Evolutionary conservation across 2,329 filamentous ascomycete species (phyloP), one percentile per base, ranked within the genome.

Genomic region (Mycosphaerella arachidis): DNA sequence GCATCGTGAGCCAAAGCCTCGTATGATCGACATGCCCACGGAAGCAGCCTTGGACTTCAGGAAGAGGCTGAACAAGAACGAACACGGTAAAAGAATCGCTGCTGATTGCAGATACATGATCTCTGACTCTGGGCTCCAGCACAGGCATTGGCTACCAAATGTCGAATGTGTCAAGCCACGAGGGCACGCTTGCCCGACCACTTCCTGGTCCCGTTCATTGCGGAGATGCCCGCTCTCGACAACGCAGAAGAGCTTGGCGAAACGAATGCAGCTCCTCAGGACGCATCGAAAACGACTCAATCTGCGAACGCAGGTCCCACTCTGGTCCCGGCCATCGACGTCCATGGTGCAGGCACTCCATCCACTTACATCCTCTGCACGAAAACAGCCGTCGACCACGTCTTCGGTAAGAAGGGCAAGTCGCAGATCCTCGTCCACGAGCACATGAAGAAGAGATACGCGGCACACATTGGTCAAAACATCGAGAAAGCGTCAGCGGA

Each of bases 31-130:
- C 66, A 75, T 61, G 78, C 73, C 48, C 79, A 78, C 59, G 71
- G 0, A 74, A 75, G 59, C 66, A 73, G 24, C 72, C 29, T 75
- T 76, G 1, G 74, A 79, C 2, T 83, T 90, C 60, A 84, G 87
- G 68, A 78, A 77, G 58, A 81, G 83, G 60, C 75, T 91, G 1
- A 76, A 76, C 31, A 78, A 79, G 40, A 92, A 89, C 64, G 79
- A 86, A 2, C 91, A 84, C 66, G 88, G 86, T 88, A 76, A 31
- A 76, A 56, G 37, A 18, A 3, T 40, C 52, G 16, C 6, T n/a
- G n/a, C 13, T 37, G 10, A 2, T n/a, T 18, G n/a, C 31, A 35
- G 2, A 35, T 12, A 27, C 13, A n/a, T 45, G 12, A n/a, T 13
- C 12, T 50, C 53, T 59, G 50, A 59, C 27, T 45, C 33, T 48